These are phyloP conservation scores for Nannochloropsis granulata DNA, from an alignment of 108 stramenopile genomes.

Conservation along the genomic window DNA sequence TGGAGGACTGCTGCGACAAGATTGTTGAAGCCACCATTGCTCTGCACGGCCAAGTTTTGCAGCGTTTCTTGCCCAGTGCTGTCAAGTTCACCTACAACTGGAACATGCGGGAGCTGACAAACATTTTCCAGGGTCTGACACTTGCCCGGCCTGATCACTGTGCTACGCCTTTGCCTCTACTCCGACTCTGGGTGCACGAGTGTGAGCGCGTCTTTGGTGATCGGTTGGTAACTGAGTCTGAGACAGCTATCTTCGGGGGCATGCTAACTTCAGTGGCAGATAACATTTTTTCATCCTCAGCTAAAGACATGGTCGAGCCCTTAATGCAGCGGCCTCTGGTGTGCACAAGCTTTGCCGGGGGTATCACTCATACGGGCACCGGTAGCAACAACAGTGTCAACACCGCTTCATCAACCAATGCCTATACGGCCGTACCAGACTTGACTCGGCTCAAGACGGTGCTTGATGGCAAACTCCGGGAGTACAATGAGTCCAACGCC, in stretches of 20 bases:
- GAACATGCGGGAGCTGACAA: slow-evolving; percentile 76
- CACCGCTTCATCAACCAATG: slow-evolving; percentile 19
- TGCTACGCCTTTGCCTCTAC: slow-evolving; percentile 40
- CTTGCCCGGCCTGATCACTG: slow-evolving; percentile 47
- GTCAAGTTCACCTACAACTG: slow-evolving; percentile 76
- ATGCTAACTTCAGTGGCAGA: slow-evolving; percentile 2
- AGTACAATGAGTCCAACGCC: slow-evolving; percentile 68
- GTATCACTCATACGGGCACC: background rate
- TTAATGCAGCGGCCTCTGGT: slow-evolving; percentile 34
- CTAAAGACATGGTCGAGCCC: slow-evolving; percentile 14
- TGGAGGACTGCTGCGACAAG: slow-evolving; percentile 42
- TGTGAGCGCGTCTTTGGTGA: slow-evolving; percentile 60
- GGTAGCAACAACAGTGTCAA: background rate
- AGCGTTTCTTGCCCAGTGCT: slow-evolving; percentile 66
- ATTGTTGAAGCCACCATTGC: slow-evolving; percentile 59
- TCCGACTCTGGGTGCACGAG: slow-evolving; percentile 61
- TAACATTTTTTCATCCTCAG: background rate
- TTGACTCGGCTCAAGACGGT: slow-evolving; percentile 43
- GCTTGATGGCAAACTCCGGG: slow-evolving; percentile 51
- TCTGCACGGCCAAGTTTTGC: slow-evolving; percentile 50
- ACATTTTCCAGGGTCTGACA: slow-evolving; percentile 58
- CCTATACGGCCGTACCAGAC: slow-evolving; percentile 42
- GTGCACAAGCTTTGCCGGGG: slow-evolving; percentile 55
- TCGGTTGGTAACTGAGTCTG: slow-evolving; percentile 47
- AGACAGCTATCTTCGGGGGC: slow-evolving; percentile 37